These are phyloP conservation scores for Scheffersomyces insectosa DNA, from an alignment of 1,139 yeast genomes.

Conservation along the genomic window DNA sequence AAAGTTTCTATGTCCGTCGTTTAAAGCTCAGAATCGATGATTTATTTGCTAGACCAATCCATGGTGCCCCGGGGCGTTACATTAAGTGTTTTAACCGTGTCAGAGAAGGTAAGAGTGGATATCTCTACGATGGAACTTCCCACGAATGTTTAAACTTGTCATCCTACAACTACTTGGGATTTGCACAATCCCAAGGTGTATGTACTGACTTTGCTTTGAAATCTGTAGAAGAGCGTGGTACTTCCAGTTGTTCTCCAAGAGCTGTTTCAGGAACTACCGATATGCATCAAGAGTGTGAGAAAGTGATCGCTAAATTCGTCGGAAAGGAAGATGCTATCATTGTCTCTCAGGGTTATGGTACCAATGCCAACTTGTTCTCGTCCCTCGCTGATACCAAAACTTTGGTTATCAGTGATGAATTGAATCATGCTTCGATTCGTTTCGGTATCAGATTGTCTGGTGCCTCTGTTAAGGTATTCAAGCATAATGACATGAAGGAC, in stretches of 20 bases:
- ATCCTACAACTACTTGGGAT: constrained; percentile 92
- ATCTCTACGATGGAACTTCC: constrained; percentile 70
- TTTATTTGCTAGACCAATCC: constrained; percentile 92
- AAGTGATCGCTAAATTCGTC: constrained; percentile 76
- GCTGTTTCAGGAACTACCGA: constrained; percentile 74
- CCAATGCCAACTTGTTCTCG: constrained; percentile 88
- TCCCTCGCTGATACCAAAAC: constrained; percentile 85
- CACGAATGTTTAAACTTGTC: constrained; percentile 83
- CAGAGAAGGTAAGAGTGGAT: constrained; percentile 61
- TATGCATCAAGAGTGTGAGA: constrained; percentile 74
- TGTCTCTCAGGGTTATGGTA: constrained; percentile 94
- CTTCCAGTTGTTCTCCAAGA: constrained; percentile 79
- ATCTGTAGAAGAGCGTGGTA: constrained; percentile 66
- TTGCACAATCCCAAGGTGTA: constrained; percentile 91
- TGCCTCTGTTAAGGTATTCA: constrained; percentile 88
- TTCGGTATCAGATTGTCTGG: constrained; percentile 94
- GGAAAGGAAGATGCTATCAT: constrained; percentile 89
- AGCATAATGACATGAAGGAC: constrained; percentile 85
- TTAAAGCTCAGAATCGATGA: constrained; percentile 89
- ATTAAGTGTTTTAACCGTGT: constrained; percentile 78
- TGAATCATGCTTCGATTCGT: constrained; percentile 94
- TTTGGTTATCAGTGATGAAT: constrained; percentile 87
- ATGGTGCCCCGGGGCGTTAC: constrained; percentile 95
- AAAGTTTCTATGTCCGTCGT: constrained; percentile 89
- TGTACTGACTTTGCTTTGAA: constrained; percentile 82